Conservation (phyloP, 2,329 filamentous ascomycete species). For the Orbilia ellipsospora region DNA sequence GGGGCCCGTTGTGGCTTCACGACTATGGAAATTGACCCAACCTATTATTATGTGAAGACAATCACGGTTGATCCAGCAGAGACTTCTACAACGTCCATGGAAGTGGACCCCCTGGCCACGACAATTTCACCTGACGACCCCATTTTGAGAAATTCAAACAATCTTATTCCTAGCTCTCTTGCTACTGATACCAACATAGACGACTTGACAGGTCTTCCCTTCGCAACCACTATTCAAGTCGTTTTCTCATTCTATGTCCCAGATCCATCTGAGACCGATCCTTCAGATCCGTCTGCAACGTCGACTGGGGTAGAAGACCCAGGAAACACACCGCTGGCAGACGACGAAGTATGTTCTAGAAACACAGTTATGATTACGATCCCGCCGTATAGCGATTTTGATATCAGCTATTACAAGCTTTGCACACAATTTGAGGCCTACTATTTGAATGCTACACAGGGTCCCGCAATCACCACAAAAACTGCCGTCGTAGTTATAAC, state of each 20-base stretch:
- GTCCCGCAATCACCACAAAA: conserved; percentile 27
- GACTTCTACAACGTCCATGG: background rate
- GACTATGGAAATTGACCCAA: conserved; percentile 26
- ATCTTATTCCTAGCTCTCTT: conserved; percentile 32
- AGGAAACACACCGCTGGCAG: background rate
- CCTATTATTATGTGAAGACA: conserved; percentile 31
- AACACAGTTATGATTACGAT: conserved; percentile 35
- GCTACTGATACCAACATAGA: conserved; percentile 11
- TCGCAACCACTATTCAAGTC: conserved; percentile 26
- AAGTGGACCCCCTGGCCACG: conserved; percentile 10
- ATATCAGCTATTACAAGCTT: conserved; percentile 16
- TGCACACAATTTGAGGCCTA: background rate
- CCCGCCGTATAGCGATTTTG: conserved; percentile 7
- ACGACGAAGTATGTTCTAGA: conserved; percentile 19
- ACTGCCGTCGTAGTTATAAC: conserved; percentile 47
- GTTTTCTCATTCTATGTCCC: conserved; percentile 35
- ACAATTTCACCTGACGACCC: conserved; percentile 36
- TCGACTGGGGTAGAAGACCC: background rate
- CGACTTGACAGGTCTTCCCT: background rate
- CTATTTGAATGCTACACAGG: conserved; percentile 28
- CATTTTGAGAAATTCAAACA: conserved; percentile 36
- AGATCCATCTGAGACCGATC: background rate
- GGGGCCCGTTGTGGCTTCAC: conserved; percentile 33
- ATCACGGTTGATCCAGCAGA: conserved; percentile 24
- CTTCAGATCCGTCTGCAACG: background rate